phyloP scores from a whole-genome alignment of 352 stramenopile genomes.

The Globisporangium middletonii region DNA sequence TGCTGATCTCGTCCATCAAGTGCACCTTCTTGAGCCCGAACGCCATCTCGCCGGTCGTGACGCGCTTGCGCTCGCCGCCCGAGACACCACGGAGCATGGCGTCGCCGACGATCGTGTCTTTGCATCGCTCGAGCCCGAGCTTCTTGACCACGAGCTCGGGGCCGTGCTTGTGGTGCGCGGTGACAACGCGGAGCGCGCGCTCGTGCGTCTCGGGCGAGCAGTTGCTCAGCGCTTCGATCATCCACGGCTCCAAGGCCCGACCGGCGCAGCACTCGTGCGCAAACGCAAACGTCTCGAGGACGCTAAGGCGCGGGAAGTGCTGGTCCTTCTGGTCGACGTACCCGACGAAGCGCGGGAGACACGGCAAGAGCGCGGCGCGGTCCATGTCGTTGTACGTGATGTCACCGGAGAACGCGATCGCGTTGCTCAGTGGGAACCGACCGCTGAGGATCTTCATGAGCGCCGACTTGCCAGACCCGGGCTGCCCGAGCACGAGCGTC shows the following conservation, averaged over 20 bases:
- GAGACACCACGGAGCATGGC: conserved; percentile 50
- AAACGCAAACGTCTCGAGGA: conserved; percentile 93
- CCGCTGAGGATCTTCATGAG: conserved; percentile 37
- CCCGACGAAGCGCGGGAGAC: conserved; percentile 26
- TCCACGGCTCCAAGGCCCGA: conserved; percentile 35
- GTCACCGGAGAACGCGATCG: conserved; percentile 27
- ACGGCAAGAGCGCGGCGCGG: conserved; percentile 16
- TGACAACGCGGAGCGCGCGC: conserved; percentile 23
- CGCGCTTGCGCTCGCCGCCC: conserved; percentile 57
- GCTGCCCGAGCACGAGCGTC: conserved; percentile 20
- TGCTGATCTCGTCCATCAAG: conserved; percentile 79
- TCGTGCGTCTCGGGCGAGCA: conserved; percentile 31
- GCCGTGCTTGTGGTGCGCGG: conserved; percentile 28
- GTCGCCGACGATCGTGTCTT: conserved; percentile 50
- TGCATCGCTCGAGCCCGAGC: conserved; percentile 42
- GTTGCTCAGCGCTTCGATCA: conserved; percentile 29
- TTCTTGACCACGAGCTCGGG: conserved; percentile 29
- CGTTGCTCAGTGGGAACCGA: conserved; percentile 35
- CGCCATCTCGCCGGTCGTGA: conserved; percentile 81
- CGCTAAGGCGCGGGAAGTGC: conserved; percentile 86
- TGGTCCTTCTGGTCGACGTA: conserved; percentile 71
- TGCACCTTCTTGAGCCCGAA: conserved; percentile 61
- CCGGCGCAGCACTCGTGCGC: conserved; percentile 69
- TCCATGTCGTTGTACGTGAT: conserved; percentile 40
- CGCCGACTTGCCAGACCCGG: conserved; percentile 35